Percentiles rank a stretch among this genome's conserved stretches.
These are phyloP conservation scores for Eimeria acervulina DNA, from an alignment of 169 alveolate species.

Conservation along the genomic window DNA sequence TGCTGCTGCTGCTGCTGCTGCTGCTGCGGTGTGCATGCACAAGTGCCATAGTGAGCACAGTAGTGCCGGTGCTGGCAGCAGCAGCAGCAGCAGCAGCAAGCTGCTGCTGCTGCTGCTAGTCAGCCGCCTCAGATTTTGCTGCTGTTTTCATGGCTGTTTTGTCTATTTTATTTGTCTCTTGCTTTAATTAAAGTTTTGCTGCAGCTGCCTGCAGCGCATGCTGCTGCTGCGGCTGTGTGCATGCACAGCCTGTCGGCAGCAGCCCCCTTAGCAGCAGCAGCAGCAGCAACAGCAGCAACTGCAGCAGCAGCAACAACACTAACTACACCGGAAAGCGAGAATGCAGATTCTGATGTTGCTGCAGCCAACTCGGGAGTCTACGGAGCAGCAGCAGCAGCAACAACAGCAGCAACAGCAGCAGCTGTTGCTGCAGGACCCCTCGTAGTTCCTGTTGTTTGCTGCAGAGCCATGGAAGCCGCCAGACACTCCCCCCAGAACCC, in stretches of 20 bases:
- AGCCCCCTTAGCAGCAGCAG: constrained; percentile 19
- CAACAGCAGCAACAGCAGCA: constrained; percentile 37
- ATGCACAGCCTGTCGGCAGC: constrained; percentile 26
- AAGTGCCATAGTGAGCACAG: background rate
- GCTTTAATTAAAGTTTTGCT: background rate
- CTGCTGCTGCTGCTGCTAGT: constrained; percentile 13
- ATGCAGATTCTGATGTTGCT: constrained; percentile 31
- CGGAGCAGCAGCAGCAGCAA: background rate
- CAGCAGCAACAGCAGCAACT: constrained; percentile 34
- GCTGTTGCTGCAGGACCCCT: background rate
- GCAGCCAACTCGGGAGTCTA: too few relatives aligned
- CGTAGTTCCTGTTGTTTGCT: background rate
- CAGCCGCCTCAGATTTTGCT: background rate
- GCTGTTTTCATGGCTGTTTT: background rate
- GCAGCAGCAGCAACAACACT: background rate
- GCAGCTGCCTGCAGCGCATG: background rate
- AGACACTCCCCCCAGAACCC: background rate
- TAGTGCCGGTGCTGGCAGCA: background rate
- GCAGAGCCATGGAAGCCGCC: constrained; percentile 30
- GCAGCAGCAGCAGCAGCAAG: constrained; percentile 36
- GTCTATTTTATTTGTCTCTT: background rate
- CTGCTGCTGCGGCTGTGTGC: background rate
- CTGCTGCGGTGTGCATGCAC: constrained; percentile 32
- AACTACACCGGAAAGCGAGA: too few relatives aligned
- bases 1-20: constrained; percentile 37